phyloP scores from a whole-genome alignment of 2,329 filamentous ascomycete species.

The Microcera coccophila region DNA sequence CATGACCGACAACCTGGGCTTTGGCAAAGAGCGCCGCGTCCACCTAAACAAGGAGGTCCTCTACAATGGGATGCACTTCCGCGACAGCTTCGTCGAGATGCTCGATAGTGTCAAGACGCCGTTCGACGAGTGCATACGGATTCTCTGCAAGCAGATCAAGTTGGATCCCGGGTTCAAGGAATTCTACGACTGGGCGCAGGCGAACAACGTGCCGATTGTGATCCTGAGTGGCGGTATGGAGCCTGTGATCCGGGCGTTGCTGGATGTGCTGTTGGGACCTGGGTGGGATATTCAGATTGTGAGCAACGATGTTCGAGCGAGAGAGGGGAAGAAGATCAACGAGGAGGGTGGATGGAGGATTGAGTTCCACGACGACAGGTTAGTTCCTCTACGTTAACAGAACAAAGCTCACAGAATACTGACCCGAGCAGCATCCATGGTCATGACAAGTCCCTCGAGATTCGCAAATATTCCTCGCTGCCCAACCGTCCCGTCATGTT shows the following conservation, averaged over 20 bases:
- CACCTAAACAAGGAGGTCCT: conserved; percentile 76
- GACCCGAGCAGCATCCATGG: conserved; percentile 63
- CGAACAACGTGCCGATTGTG: conserved; percentile 84
- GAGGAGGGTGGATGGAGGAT: conserved; percentile 84
- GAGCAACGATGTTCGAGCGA: conserved; percentile 71
- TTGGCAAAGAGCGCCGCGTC: conserved; percentile 66
- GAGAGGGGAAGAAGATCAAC: conserved; percentile 67
- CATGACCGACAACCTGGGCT: conserved; percentile 90
- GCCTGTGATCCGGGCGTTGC: conserved; percentile 80
- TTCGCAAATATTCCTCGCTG: conserved; percentile 78
- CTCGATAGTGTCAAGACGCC: conserved; percentile 80
- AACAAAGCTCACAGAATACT: conserved; percentile 2
- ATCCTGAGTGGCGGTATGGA: conserved; percentile 91
- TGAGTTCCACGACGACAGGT: conserved; percentile 81
- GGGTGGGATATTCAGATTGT: conserved; percentile 84
- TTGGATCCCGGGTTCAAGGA: conserved; percentile 84
- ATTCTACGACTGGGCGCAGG: conserved; percentile 79
- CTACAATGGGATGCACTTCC: conserved; percentile 65
- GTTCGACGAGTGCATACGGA: conserved; percentile 75
- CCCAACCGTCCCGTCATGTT: conserved; percentile 78
- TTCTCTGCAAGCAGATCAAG: conserved; percentile 75
- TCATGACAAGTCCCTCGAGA: conserved; percentile 94
- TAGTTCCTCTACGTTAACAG: conserved; percentile 19
- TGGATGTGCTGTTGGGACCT: conserved; percentile 74
- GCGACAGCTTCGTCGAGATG: conserved; percentile 87